These are phyloP conservation scores for Neoboletus magnificus DNA, from an alignment of 768 basidiomycete genomes.

Conservation along the genomic window DNA sequence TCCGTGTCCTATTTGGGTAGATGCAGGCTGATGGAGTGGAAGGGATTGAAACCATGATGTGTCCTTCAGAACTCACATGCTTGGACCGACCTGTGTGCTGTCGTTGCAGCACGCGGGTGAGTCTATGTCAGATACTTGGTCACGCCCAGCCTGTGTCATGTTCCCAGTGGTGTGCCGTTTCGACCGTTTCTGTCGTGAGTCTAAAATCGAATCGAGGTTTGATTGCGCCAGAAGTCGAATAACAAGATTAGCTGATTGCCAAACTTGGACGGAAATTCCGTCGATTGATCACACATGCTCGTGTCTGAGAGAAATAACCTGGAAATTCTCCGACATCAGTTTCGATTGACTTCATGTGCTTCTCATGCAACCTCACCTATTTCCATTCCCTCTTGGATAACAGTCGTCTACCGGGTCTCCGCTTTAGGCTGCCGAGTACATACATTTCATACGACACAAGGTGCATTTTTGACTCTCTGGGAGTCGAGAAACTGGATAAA, in stretches of 20 bases:
- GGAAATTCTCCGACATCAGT: not conserved
- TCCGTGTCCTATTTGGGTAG: too few species aligned
- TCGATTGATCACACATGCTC: not conserved
- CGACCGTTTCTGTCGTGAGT: too few species aligned
- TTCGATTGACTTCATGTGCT: not conserved
- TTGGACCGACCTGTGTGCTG: too few species aligned
- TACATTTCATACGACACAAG: not conserved
- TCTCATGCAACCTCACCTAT: slow-evolving; percentile 10
- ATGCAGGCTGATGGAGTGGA: too few species aligned
- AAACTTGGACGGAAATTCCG: slow-evolving; percentile 4
- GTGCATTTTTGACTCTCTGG: not conserved
- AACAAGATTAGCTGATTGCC: not conserved
- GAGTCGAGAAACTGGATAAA: not conserved
- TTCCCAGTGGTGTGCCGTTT: too few species aligned
- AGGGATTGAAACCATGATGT: too few species aligned
- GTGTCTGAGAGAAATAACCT: not conserved
- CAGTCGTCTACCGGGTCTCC: not conserved
- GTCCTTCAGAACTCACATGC: too few species aligned
- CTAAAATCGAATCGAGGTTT: not conserved
- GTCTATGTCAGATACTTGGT: too few species aligned
- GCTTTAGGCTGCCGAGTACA: not conserved
- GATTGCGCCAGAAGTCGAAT: not conserved
- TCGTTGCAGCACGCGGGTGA: too few species aligned
- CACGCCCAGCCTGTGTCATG: too few species aligned
- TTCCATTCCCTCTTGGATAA: not conserved